Conservation (phyloP, 331 rosid genomes). For the Acacia pycnantha region DNA sequence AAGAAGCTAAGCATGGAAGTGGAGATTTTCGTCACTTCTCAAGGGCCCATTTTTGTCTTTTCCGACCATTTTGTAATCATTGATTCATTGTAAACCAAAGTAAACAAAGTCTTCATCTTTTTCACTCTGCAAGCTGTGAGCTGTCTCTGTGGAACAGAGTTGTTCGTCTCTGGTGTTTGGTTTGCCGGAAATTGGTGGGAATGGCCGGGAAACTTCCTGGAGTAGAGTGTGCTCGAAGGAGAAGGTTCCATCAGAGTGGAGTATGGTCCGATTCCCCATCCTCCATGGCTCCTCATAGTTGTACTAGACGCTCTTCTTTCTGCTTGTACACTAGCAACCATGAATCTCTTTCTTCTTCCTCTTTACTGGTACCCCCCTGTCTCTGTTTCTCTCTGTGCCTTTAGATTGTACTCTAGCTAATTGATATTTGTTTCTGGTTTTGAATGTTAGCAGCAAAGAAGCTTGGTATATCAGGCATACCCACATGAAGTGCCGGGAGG, state of each 20-base stretch:
- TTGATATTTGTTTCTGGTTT: not conserved
- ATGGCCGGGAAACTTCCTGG: slow-evolving; percentile 93
- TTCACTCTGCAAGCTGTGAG: not conserved
- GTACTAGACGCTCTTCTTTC: slow-evolving; percentile 62
- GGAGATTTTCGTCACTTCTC: not conserved
- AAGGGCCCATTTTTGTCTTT: not conserved
- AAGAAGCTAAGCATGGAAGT: not conserved
- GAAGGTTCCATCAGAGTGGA: slow-evolving; percentile 57
- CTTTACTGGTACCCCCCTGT: slow-evolving; percentile 36
- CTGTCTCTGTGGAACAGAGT: not conserved
- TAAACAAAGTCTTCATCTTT: not conserved
- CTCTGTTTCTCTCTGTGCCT: not conserved
- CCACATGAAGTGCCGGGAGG: slow-evolving; percentile 51
- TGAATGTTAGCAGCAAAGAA: slow-evolving; percentile 38
- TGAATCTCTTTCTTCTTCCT: slow-evolving; percentile 47
- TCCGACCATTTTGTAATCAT: not conserved
- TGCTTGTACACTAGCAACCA: slow-evolving; percentile 66
- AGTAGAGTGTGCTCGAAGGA: slow-evolving; percentile 85
- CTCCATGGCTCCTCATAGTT: slow-evolving; percentile 28
- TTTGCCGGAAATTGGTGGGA: not conserved
- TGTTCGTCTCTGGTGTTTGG: not conserved
- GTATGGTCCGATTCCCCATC: slow-evolving; percentile 39
- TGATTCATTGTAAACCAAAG: not conserved
- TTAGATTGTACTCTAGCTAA: not conserved
- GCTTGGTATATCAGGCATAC: slow-evolving; percentile 33